Evolutionary conservation across 129 eudicot species (phyloP).

Genomic region (Ambrosia artemisiifolia): DNA sequence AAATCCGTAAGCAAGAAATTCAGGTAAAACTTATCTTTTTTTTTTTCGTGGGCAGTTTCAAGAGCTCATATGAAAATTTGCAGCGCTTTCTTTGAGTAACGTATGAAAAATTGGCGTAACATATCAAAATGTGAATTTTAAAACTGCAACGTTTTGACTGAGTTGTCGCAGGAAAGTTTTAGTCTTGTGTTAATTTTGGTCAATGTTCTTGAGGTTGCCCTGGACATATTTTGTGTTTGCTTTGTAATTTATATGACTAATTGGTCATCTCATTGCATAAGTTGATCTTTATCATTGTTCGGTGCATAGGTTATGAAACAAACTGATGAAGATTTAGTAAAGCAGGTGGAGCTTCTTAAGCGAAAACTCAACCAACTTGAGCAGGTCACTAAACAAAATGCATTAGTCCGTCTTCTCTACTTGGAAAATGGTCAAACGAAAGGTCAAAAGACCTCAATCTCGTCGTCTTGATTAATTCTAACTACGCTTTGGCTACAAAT

Average conservation of each 20-base stretch:
- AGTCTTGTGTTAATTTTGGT: background rate
- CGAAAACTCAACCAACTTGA: slow-evolving; percentile 56
- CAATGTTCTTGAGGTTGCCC: background rate
- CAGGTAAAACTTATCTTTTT: slow-evolving; percentile 42
- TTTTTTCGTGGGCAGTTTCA: background rate
- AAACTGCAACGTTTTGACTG: background rate
- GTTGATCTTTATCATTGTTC: background rate
- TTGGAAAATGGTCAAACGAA: slow-evolving; percentile 27
- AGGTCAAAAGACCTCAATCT: slow-evolving; percentile 39
- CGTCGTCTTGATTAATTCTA: slow-evolving; percentile 31
- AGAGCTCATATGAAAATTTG: background rate
- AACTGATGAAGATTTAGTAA: slow-evolving; percentile 55
- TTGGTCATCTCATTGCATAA: background rate
- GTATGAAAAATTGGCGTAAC: no score
- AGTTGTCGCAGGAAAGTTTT: background rate
- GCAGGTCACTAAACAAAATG: slow-evolving; percentile 37
- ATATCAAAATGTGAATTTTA: background rate
- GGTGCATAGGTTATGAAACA: slow-evolving; percentile 51
- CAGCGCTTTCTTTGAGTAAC: background rate
- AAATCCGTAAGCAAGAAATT: slow-evolving; percentile 62
- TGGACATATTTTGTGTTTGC: background rate
- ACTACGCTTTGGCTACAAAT: slow-evolving; percentile 22
- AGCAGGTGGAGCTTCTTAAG: slow-evolving; percentile 63
- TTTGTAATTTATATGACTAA: background rate
- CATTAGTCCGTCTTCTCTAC: slow-evolving; percentile 22